phyloP scores from a whole-genome alignment of 2,329 filamentous ascomycete genomes.

The Colletotrichum musae region DNA sequence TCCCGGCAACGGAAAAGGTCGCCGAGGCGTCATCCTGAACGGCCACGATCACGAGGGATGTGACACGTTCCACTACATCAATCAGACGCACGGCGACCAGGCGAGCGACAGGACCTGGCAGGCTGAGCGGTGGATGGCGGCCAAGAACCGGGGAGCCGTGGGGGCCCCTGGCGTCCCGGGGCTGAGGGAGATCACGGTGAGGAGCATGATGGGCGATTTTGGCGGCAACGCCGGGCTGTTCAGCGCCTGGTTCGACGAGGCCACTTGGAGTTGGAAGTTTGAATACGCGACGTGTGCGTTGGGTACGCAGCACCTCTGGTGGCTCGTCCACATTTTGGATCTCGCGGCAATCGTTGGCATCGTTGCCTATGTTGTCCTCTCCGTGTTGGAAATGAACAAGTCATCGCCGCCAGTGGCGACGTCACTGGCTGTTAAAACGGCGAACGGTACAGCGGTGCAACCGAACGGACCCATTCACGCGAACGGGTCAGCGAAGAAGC shows the following conservation, averaged over 20 bases:
- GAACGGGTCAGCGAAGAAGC: constrained; percentile 13
- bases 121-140: constrained; percentile 62
- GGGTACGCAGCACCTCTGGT: constrained; percentile 94
- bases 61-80: constrained; percentile 87
- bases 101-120: constrained; percentile 64
- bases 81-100: constrained; percentile 66
- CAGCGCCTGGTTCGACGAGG: constrained; percentile 88
- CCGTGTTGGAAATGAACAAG: constrained; percentile 18
- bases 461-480: constrained; percentile 8
- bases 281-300: constrained; percentile 85
- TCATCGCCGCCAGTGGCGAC: background rate
- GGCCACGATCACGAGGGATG: constrained; percentile 97
- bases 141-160: constrained; percentile 57
- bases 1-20: constrained; percentile 73
- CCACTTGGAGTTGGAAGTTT: constrained; percentile 82
- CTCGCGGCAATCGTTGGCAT: constrained; percentile 59
- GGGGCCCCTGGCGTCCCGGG: constrained; percentile 67
- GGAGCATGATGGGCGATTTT: constrained; percentile 98
- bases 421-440: background rate
- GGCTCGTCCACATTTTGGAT: constrained; percentile 86
- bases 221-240: constrained; percentile 92
- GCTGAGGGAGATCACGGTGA: constrained; percentile 90
- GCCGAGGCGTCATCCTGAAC: constrained; percentile 85
- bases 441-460: background rate
- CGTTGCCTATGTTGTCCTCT: constrained; percentile 46